Conservation (phyloP, 1,284 basidiomycete genomes). For the Ustilago nuda region DNA sequence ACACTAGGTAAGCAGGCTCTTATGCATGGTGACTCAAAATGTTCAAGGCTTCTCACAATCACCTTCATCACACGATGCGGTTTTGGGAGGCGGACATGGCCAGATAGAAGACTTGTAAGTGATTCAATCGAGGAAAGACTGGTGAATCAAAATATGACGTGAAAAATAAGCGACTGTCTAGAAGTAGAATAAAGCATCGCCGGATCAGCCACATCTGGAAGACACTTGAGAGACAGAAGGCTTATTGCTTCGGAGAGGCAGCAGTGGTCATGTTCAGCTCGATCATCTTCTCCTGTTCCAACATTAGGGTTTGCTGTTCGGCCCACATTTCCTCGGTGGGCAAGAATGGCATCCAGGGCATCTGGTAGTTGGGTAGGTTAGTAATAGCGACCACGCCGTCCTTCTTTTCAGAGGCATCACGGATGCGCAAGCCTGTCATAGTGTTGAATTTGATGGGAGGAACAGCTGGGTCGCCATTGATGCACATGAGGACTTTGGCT, state of each 20-base stretch:
- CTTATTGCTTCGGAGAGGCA: constrained; percentile 13
- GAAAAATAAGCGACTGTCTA: neutral
- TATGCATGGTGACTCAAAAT: neutral
- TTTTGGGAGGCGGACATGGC: neutral
- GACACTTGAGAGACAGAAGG: neutral
- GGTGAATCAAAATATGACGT: neutral
- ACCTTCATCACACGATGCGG: neutral
- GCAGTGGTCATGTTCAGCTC: constrained; percentile 26
- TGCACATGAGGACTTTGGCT: constrained; percentile 41
- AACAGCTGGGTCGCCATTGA: constrained; percentile 41
- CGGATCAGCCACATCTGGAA: neutral
- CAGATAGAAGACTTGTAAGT: neutral
- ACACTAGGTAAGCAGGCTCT: neutral
- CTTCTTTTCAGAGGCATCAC: constrained; percentile 13
- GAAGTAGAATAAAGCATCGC: neutral
- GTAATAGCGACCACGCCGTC: constrained; percentile 38
- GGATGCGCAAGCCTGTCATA: constrained; percentile 37
- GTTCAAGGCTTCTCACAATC: neutral
- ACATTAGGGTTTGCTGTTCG: constrained; percentile 43
- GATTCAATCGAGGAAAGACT: neutral
- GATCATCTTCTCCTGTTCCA: constrained; percentile 35
- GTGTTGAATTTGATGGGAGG: constrained; percentile 46
- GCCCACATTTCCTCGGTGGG: constrained; percentile 45
- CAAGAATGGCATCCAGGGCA: constrained; percentile 49
- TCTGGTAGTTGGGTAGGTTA: constrained; percentile 40